These are phyloP conservation scores for Botryotinia convoluta DNA, from an alignment of 2,329 filamentous ascomycete genomes.

Conservation along the genomic window DNA sequence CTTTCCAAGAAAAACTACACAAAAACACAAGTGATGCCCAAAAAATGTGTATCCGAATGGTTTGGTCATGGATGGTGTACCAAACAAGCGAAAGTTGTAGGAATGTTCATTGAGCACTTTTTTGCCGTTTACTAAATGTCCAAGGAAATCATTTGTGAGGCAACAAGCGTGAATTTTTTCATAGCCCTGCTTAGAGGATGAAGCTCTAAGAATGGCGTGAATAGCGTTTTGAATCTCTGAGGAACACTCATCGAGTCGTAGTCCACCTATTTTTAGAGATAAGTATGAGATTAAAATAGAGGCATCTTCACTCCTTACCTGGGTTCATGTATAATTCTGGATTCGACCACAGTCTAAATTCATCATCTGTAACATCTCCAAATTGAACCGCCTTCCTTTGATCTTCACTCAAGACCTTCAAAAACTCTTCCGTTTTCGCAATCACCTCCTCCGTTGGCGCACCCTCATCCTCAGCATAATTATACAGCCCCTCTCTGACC, in stretches of 20 bases:
- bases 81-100: conserved; percentile 35
- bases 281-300: neutral
- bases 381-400: conserved; percentile 31
- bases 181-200: conserved; percentile 31
- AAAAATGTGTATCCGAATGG: conserved; percentile 47
- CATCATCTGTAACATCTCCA: conserved; percentile 33
- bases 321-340: conserved; percentile 37
- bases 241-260: conserved; percentile 33
- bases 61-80: conserved; percentile 28
- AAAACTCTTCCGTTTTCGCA: conserved; percentile 23
- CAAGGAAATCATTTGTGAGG: conserved; percentile 35
- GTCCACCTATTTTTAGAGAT: conserved; percentile 26
- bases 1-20: conserved; percentile 61
- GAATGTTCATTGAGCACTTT: conserved; percentile 35
- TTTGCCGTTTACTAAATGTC: conserved; percentile 34
- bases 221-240: conserved; percentile 30
- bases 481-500: conserved; percentile 31
- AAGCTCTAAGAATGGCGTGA: conserved; percentile 32
- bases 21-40: conserved; percentile 75
- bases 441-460: conserved; percentile 33
- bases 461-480: conserved; percentile 35
- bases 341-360: conserved; percentile 37
- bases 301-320: conserved; percentile 21
- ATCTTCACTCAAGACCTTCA: conserved; percentile 27
- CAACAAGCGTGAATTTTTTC: conserved; percentile 34